Evolutionary conservation across 805 yeast genomes (phyloP).

Genomic region (Grigorovia yakushimaensis): DNA sequence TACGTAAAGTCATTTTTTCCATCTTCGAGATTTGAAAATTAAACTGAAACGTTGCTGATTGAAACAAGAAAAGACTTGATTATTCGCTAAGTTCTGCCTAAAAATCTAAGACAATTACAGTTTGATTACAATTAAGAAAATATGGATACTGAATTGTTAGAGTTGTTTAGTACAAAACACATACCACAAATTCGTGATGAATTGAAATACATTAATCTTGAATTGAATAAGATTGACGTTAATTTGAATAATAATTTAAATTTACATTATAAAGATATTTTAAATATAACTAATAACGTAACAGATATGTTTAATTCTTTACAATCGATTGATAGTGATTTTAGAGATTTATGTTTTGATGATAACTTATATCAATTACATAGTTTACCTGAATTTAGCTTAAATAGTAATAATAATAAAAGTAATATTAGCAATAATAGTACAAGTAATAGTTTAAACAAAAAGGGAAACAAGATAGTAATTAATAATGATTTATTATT

Average conservation of each 20-base stretch:
- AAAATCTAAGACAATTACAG: too few species aligned
- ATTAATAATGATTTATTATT: not conserved
- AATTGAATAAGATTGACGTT: conserved; percentile 8
- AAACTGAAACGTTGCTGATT: not conserved
- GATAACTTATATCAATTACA: conserved; percentile 18
- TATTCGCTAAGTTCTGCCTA: too few species aligned
- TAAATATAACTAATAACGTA: conserved; percentile 20
- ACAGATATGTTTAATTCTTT: conserved; percentile 9
- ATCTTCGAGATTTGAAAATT: too few species aligned
- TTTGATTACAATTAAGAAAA: too few species aligned
- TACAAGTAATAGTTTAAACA: not conserved
- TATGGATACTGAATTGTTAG: conserved; percentile 4
- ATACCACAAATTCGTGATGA: conserved; percentile 7
- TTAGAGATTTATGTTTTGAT: conserved; percentile 25
- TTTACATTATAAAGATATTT: conserved; percentile 17
- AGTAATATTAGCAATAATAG: not conserved
- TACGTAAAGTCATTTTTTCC: too few species aligned
- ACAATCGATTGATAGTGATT: conserved; percentile 14
- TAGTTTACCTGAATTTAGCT: conserved; percentile 12
- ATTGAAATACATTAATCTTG: conserved; percentile 2
- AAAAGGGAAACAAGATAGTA: not conserved
- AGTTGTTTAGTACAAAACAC: conserved; percentile 9
- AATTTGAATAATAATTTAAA: conserved; percentile 15
- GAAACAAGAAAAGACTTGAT: not conserved
- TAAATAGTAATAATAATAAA: not conserved